Evolutionary conservation across 2,329 filamentous ascomycete species (phyloP).

Genomic region (Pseudogymnoascus sp.): DNA sequence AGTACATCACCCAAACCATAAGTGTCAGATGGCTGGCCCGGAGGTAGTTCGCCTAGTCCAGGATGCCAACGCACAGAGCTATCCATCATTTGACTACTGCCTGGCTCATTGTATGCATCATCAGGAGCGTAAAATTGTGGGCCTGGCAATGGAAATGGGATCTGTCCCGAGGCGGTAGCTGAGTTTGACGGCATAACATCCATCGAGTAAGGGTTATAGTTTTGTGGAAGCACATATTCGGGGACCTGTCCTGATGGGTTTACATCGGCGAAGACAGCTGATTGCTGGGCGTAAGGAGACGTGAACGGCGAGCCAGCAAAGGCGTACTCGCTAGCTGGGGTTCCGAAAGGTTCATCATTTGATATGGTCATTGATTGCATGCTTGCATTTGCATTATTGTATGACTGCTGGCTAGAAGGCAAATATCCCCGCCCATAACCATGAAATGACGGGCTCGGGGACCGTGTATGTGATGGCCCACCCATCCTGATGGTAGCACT

Average conservation of each 20-base stretch:
- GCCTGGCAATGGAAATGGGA: neutral
- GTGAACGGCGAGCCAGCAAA: neutral
- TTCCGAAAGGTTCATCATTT: neutral
- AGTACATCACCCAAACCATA: neutral
- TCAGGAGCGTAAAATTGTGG: neutral
- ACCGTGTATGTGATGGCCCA: neutral
- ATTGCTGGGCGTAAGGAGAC: neutral
- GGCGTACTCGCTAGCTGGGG: neutral
- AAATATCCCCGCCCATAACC: neutral
- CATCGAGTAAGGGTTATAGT: neutral
- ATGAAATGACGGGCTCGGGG: neutral
- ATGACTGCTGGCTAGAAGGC: neutral
- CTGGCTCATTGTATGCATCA: neutral
- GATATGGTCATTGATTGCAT: conserved; percentile 4
- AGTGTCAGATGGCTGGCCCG: neutral
- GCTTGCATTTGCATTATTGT: neutral
- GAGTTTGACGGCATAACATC: neutral
- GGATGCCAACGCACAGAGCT: neutral
- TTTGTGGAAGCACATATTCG: neutral
- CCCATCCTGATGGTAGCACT: neutral
- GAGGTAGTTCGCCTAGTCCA: neutral
- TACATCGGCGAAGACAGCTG: neutral
- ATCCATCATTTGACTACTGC: neutral
- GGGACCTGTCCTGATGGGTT: neutral
- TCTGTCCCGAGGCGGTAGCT: neutral